Evolutionary conservation across 2,329 filamentous ascomycete species (phyloP).

Genomic region (Sporothrix brunneoviolacea): DNA sequence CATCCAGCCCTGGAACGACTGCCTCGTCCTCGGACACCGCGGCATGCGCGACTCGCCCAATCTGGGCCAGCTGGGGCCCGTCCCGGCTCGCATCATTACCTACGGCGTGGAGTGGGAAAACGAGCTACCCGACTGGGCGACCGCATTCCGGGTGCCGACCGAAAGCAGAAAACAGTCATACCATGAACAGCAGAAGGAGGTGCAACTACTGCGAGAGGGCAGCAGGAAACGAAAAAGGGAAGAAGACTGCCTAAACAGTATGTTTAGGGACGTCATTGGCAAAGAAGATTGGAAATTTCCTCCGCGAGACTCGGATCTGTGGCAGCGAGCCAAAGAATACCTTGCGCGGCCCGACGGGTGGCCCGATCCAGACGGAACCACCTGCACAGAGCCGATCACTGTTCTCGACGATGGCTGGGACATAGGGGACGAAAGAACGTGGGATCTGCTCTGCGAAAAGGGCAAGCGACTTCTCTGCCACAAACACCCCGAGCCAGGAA

Average conservation of each 20-base stretch:
- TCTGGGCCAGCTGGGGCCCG: too few species aligned
- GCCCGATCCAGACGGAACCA: too few species aligned
- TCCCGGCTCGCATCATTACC: not conserved
- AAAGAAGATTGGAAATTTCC: conserved; percentile 18
- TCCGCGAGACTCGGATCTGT: not conserved
- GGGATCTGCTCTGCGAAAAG: conserved; percentile 17
- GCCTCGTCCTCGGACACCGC: conserved; percentile 13
- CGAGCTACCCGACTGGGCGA: not conserved
- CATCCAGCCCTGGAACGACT: conserved; percentile 35
- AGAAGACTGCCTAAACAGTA: not conserved
- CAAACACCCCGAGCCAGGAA: not conserved
- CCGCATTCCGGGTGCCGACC: not conserved
- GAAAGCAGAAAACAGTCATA: not conserved
- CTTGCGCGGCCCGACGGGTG: too few species aligned
- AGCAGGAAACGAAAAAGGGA: not conserved
- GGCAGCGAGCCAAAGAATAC: not conserved
- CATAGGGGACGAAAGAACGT: not conserved
- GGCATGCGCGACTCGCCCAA: too few species aligned
- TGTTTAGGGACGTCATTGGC: conserved; percentile 13
- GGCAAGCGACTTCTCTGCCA: not conserved
- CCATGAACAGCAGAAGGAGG: not conserved
- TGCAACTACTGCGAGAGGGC: not conserved
- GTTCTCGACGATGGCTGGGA: too few species aligned
- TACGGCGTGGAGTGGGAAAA: not conserved
- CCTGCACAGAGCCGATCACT: too few species aligned